phyloP scores from a whole-genome alignment of 78 protist species.

The Dictyostelium purpureum region DNA sequence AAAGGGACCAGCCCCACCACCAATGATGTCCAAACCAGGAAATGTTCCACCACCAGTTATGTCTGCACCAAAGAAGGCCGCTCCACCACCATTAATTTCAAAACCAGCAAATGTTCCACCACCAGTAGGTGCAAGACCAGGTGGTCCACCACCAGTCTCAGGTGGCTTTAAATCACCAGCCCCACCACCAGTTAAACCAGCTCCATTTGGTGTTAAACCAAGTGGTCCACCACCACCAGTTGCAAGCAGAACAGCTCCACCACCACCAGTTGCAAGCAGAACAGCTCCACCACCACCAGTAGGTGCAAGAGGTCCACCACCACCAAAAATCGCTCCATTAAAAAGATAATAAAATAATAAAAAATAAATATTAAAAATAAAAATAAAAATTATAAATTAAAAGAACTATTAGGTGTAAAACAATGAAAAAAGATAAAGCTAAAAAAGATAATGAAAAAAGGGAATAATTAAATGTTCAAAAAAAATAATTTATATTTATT shows the following conservation, averaged over 20 bases:
- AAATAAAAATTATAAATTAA: not conserved
- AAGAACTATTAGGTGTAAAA: too few relatives aligned
- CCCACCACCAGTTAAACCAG: not conserved
- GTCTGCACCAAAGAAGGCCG: not conserved
- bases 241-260: not conserved
- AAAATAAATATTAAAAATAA: not conserved
- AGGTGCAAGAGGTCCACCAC: not conserved
- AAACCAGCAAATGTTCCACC: not conserved
- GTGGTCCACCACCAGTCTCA: not conserved
- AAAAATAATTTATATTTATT: too few relatives aligned
- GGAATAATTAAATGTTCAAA: too few relatives aligned
- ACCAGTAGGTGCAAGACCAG: not conserved
- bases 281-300: not conserved
- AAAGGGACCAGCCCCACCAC: slow-evolving; percentile 31
- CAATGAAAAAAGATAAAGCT: not conserved
- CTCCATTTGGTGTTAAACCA: not conserved
- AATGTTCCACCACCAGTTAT: not conserved
- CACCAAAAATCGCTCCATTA: not conserved
- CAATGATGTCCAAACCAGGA: not conserved
- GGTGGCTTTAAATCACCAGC: not conserved
- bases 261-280: not conserved
- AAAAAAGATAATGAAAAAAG: too few relatives aligned
- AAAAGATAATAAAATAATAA: not conserved
- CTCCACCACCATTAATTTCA: slow-evolving; percentile 33
- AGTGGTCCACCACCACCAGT: not conserved